A percentile compares a stretch with the other conserved stretches of the same genome.
Conservation (phyloP, 2,329 filamentous ascomycete genomes). For the Ophidiomyces ophidiicola region DNA sequence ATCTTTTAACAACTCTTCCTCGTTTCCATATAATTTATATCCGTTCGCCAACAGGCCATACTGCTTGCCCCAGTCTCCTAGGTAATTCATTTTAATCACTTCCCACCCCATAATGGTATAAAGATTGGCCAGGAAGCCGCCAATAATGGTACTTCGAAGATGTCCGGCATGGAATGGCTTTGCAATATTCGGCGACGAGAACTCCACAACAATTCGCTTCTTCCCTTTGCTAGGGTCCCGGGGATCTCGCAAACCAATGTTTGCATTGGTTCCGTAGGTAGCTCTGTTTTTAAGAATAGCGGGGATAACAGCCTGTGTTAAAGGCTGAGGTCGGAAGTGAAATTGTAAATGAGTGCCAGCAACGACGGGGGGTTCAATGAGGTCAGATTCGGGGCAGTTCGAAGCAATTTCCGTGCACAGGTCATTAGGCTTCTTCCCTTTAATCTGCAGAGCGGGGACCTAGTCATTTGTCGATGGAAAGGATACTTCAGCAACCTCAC, state of each 20-base stretch:
- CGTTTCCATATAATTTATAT: constrained; percentile 49
- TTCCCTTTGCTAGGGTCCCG: constrained; percentile 43
- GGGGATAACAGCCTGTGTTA: constrained; percentile 46
- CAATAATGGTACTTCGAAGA: constrained; percentile 54
- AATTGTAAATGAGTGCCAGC: constrained; percentile 52
- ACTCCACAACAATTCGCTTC: constrained; percentile 52
- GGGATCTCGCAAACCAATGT: constrained; percentile 47
- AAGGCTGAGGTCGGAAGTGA: constrained; percentile 49
- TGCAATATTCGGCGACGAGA: constrained; percentile 55
- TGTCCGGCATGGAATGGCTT: constrained; percentile 56
- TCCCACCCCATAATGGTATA: constrained; percentile 51
- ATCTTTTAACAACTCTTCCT: constrained; percentile 47
- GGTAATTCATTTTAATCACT: constrained; percentile 53
- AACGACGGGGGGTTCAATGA: constrained; percentile 44
- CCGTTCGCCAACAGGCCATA: constrained; percentile 53
- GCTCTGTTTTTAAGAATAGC: constrained; percentile 46
- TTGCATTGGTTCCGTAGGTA: constrained; percentile 49
- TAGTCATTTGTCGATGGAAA: constrained; percentile 14
- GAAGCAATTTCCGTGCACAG: constrained; percentile 44
- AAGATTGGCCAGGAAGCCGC: constrained; percentile 52
- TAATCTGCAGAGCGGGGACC: constrained; percentile 35
- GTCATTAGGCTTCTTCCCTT: constrained; percentile 49
- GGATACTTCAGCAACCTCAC: background rate
- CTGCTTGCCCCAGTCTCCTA: constrained; percentile 58
- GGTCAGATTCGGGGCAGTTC: constrained; percentile 46